Evolutionary conservation across 192 early-diverging fungal genomes (phyloP).

Genomic region (Powellomyces hirtus): DNA sequence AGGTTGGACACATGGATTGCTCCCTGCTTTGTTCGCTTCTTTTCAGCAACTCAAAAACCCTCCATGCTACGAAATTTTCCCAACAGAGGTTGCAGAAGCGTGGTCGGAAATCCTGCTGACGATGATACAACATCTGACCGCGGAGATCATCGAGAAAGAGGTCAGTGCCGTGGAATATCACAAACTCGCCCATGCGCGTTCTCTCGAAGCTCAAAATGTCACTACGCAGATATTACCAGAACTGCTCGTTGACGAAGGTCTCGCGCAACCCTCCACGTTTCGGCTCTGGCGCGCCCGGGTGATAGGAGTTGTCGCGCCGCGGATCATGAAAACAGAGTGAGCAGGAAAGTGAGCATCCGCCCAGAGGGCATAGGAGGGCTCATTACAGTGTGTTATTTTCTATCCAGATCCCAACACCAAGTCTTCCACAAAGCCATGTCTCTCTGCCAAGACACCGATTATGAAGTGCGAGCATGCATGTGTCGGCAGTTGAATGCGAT

Average conservation of each 20-base stretch:
- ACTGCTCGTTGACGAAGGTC: slow-evolving; percentile 27
- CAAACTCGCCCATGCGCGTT: background rate
- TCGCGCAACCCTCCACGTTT: slow-evolving; percentile 45
- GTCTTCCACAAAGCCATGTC: slow-evolving; percentile 38
- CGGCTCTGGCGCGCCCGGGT: slow-evolving; percentile 48
- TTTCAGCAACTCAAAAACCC: background rate
- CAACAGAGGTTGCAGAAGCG: slow-evolving; percentile 27
- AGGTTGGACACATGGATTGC: slow-evolving; percentile 3
- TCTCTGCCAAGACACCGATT: slow-evolving; percentile 56
- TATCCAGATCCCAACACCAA: background rate
- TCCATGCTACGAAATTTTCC: background rate
- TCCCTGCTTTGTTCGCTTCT: background rate
- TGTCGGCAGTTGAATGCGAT: slow-evolving; percentile 46
- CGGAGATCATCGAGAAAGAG: slow-evolving; percentile 40
- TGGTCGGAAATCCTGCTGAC: slow-evolving; percentile 47
- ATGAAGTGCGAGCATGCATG: slow-evolving; percentile 54
- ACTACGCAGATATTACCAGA: slow-evolving; percentile 41
- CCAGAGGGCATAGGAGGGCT: slow-evolving; percentile 16
- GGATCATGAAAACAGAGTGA: slow-evolving; percentile 14
- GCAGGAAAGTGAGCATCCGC: background rate
- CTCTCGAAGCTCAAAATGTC: background rate
- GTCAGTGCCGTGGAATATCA: slow-evolving; percentile 9
- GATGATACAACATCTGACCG: slow-evolving; percentile 36
- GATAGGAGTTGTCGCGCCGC: slow-evolving; percentile 37
- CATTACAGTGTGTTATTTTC: background rate